phyloP scores from a whole-genome alignment of 179 eudicot genomes.

The Pouteria campechiana region DNA sequence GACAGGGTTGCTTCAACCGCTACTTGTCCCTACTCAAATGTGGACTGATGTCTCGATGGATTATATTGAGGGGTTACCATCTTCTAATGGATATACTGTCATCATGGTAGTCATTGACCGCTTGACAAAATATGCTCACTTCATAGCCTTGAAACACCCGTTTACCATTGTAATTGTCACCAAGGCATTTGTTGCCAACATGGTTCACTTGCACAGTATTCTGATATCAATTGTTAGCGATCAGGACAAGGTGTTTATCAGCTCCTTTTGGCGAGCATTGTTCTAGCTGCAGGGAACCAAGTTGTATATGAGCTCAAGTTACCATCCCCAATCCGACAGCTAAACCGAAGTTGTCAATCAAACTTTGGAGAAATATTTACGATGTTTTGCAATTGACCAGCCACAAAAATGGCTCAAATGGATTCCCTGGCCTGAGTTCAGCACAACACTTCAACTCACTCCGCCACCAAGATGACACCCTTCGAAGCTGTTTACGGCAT shows the following conservation, averaged over 20 bases:
- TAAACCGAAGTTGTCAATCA: constrained; percentile 3
- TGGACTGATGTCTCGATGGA: constrained; percentile 7
- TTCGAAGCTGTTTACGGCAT: constrained; percentile 7
- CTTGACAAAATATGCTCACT: constrained; percentile 2
- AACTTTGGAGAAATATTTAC: constrained; percentile 4
- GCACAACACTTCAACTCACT: constrained; percentile 5
- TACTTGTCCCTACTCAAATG: background rate
- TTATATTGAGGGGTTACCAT: constrained; percentile 5
- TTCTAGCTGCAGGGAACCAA: background rate
- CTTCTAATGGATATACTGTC: background rate
- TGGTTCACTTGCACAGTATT: background rate
- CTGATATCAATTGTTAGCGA: constrained; percentile 1
- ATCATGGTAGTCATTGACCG: constrained; percentile 8
- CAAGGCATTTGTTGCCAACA: background rate
- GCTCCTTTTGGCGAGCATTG: constrained; percentile 4
- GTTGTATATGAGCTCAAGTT: background rate
- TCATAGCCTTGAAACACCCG: constrained; percentile 5
- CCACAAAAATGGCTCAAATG: constrained; percentile 10
- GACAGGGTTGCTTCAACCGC: constrained; percentile 1
- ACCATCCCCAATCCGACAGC: constrained; percentile 7
- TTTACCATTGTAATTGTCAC: background rate
- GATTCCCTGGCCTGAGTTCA: constrained; percentile 10
- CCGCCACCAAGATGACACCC: constrained; percentile 11
- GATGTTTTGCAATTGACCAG: constrained; percentile 2
- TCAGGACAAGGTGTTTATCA: background rate